Evolutionary conservation across 345 rosid species (phyloP).

Genomic region (Salix purpurea): DNA sequence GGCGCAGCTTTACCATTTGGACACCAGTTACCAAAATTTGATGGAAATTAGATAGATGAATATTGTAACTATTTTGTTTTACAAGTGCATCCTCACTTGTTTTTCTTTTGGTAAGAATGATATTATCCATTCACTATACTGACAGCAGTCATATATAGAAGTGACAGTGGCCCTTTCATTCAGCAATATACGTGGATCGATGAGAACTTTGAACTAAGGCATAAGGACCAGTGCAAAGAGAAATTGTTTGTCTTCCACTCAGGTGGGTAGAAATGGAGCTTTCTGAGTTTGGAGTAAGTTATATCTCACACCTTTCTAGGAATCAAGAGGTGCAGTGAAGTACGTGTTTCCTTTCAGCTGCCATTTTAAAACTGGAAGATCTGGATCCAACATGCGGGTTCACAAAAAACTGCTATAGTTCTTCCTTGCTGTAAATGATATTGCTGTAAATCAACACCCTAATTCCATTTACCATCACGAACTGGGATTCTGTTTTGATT

Average conservation of each 20-base stretch:
- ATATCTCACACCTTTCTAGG: not conserved
- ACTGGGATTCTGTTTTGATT: constrained; percentile 8
- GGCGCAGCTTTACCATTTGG: not conserved
- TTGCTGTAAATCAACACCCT: not conserved
- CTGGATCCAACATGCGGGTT: not conserved
- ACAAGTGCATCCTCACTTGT: not conserved
- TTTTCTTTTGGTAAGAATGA: not conserved
- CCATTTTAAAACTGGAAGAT: not conserved
- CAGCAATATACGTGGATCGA: not conserved
- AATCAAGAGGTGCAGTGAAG: not conserved
- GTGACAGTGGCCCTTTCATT: not conserved
- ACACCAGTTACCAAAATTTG: not conserved
- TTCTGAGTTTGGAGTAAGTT: not conserved
- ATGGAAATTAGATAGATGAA: not conserved
- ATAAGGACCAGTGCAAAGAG: not conserved
- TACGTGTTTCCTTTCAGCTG: not conserved
- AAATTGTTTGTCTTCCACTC: not conserved
- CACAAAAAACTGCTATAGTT: not conserved
- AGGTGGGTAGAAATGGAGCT: not conserved
- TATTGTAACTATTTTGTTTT: not conserved
- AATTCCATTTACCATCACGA: constrained; percentile 22
- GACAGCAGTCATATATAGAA: not conserved
- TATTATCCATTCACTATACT: not conserved
- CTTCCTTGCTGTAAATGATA: not conserved
- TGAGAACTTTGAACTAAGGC: not conserved